phyloP scores from a whole-genome alignment of 306 rosid species.

The Acmispon strigosus region DNA sequence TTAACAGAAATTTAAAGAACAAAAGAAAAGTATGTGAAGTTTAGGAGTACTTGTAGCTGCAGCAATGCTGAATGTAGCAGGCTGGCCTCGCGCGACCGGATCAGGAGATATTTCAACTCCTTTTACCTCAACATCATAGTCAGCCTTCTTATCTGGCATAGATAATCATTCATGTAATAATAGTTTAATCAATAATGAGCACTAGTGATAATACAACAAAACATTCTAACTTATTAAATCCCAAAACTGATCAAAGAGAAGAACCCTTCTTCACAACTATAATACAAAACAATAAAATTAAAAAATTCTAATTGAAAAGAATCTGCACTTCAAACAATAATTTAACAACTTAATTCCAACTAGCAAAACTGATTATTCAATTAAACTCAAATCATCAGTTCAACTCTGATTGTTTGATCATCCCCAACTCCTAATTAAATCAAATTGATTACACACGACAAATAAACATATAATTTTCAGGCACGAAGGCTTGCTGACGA shows the following conservation, averaged over 20 bases:
- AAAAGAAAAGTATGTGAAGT: not conserved
- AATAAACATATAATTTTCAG: not conserved
- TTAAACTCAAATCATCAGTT: not conserved
- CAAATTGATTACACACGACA: not conserved
- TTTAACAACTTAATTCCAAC: not conserved
- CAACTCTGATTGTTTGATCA: not conserved
- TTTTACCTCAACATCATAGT: constrained; percentile 56
- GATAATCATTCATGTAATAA: not conserved
- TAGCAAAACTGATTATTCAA: not conserved
- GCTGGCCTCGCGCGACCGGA: constrained; percentile 69
- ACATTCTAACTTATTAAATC: not conserved
- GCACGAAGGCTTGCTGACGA: not conserved
- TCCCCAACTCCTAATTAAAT: not conserved
- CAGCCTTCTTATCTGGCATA: constrained; percentile 52
- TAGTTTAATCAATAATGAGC: not conserved
- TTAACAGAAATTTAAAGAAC: not conserved
- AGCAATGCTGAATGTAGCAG: constrained; percentile 72
- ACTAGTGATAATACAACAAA: not conserved
- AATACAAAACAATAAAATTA: not conserved
- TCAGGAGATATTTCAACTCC: constrained; percentile 69
- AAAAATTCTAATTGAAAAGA: not conserved
- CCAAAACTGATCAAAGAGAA: not conserved
- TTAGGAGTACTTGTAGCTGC: constrained; percentile 56
- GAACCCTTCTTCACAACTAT: not conserved
- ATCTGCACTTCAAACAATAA: not conserved